Evolutionary conservation across 2,329 filamentous ascomycete genomes (phyloP).

Genomic region (Fusarium sulawesiense): DNA sequence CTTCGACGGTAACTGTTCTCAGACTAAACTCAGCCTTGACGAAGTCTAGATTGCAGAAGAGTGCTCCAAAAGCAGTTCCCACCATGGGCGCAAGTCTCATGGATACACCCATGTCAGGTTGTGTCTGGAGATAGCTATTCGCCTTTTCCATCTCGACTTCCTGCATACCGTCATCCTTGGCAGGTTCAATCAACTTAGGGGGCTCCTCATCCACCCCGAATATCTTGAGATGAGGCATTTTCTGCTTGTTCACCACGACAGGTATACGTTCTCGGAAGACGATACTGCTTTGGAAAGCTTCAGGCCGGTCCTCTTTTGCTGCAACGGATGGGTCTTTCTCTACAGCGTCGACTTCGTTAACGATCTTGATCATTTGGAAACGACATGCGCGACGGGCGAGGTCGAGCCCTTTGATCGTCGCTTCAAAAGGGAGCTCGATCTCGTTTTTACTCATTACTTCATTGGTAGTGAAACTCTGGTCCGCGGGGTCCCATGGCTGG

Average conservation of each 20-base stretch:
- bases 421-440: too few relatives aligned
- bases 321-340: neutral
- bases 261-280: neutral
- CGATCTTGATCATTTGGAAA: neutral
- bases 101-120: neutral
- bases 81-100: neutral
- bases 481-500: too few relatives aligned
- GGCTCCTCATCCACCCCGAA: neutral
- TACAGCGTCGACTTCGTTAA: neutral
- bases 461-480: too few relatives aligned
- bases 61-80: neutral
- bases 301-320: neutral
- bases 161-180: neutral
- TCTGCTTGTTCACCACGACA: neutral
- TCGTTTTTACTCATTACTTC: too few relatives aligned
- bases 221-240: neutral
- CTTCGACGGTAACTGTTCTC: neutral
- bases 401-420: neutral
- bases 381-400: neutral
- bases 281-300: neutral
- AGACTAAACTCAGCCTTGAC: neutral
- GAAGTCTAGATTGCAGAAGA: slow-evolving; percentile 8
- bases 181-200: neutral
- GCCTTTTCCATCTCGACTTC: neutral
- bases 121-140: too few relatives aligned